phyloP scores from a whole-genome alignment of 2,329 filamentous ascomycete genomes.

The Neobulgaria alba region DNA sequence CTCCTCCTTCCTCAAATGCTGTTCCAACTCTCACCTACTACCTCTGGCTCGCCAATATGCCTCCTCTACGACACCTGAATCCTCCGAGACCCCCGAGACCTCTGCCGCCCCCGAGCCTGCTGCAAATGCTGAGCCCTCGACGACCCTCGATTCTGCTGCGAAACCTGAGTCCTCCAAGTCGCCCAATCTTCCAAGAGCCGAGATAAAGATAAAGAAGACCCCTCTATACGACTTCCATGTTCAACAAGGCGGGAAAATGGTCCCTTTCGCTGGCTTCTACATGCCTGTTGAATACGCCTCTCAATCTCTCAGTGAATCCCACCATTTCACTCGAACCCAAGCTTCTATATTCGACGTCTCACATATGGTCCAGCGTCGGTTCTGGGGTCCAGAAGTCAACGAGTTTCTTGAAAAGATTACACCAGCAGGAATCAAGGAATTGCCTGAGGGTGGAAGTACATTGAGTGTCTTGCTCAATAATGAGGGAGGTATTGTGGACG shows the following conservation, averaged over 20 bases:
- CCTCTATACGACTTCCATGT: slow-evolving; percentile 73
- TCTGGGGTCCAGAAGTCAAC: slow-evolving; percentile 71
- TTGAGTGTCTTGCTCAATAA: slow-evolving; percentile 73
- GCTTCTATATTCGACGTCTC: slow-evolving; percentile 92
- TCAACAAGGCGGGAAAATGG: slow-evolving; percentile 79
- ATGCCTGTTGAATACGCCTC: slow-evolving; percentile 89
- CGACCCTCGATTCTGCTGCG: no score
- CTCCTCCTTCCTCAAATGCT: slow-evolving; percentile 7
- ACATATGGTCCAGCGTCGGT: slow-evolving; percentile 90
- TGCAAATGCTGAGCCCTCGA: no score
- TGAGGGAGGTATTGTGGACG: slow-evolving; percentile 89
- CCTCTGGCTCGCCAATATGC: slow-evolving; percentile 15
- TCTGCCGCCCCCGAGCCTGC: no score
- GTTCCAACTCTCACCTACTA: not conserved
- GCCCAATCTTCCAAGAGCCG: no score
- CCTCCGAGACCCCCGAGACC: no score
- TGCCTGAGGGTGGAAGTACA: slow-evolving; percentile 62
- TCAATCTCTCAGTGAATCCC: slow-evolving; percentile 72
- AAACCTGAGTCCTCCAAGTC: no score
- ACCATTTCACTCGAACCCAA: slow-evolving; percentile 80
- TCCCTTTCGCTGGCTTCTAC: slow-evolving; percentile 85
- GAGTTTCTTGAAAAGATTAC: slow-evolving; percentile 79
- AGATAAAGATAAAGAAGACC: slow-evolving; percentile 59
- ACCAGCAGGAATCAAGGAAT: slow-evolving; percentile 59
- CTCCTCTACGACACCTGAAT: slow-evolving; percentile 12